Base-by-base conservation (phyloP, 768 basidiomycete genomes). In the Antrodiella citrinella region DNA sequence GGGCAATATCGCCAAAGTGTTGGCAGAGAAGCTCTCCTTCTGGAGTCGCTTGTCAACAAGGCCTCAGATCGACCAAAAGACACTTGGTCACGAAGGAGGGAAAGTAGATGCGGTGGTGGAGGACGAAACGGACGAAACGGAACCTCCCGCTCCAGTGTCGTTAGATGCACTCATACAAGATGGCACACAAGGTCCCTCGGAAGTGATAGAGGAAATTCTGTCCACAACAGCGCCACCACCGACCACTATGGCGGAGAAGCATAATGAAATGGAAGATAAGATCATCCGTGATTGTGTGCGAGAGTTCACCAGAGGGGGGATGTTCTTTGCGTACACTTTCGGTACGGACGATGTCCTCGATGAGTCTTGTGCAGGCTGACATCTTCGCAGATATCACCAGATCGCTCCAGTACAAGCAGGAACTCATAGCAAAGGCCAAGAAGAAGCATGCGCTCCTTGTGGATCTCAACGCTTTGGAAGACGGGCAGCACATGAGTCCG, bases 301-400 rank as follows among this genome's bases (percentile, higher is more conserved):
- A 48, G 84, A 90, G 57, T 91, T 82, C 59, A 73, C 77, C 12
- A 88, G 84, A 58, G 91, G 91, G 10, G 85, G 81, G 43, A 95
- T 96, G 89, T 93, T 86, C 65, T 95, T 91, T 62, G 76, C 90
- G 0, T 86, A 91, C 64, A 81, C 76, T 51, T 92, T 91, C 57
- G 93, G 92, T 86, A 65, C 51, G 72, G 59, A 56, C 38, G 13
- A 2, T 3, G 15, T 52, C 26, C 23, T 9, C 26, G 20, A 15
- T 45, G 21, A 13, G 10, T 13, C 3, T 18, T 52, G 3, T 1
- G 12, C 5, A 18, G 44, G 26, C 41, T 23, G 4, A 38, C 39
- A 10, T 23, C 18, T 47, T 11, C 13, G 22, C 54, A 91, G 91
- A 91, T 59, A 76, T 91, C 23, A 91, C 89, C n/a, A 77, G 85